Base-by-base conservation (phyloP, 805 yeast species). In the Wickerhamomyces rabaulensis region DNA sequence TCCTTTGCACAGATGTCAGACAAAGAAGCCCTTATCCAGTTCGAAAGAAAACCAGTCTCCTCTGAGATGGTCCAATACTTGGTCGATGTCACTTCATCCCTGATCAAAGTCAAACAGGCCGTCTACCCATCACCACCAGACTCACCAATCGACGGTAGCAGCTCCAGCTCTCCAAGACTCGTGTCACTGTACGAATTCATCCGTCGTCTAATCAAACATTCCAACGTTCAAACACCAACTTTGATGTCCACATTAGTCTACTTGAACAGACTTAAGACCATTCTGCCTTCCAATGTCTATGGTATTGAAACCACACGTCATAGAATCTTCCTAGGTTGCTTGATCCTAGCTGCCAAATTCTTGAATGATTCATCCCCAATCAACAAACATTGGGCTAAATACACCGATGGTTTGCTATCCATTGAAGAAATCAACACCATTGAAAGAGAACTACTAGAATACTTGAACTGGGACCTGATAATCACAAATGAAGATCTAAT, bases 231-330 rank as follows among this genome's bases (percentile, higher is more conserved):
- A 67, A 87, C 96, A 4, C 89, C 97, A 31, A 92, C 98, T 1
- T 74, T 92, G 52, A 92, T 94, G 98, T 83, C 97, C 19, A 78
- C 96, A 6, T 73, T 91, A 45, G 91, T 90, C 15, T 92, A 88
- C 64, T 71, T 92, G 50, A 81, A 84, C 46, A 84, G 89, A 54
- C 73, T 94, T 56, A 79, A 92, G 55, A 76, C 79, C 44, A 74
- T 84, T 8, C 75, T 92, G 44, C 98, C 98, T 3, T 79, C 87
- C 25, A 86, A 87, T 63, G 94, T 96, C 12, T 79, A 84, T 49
- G 98, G 98, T 16, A 89, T 91, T 76, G 89, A 80, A 44, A 86
- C 97, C 44, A 90, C 98, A 9, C 79, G 95, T 61, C 99, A 92
- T 70, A 76, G 98, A 50, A 87, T 92, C 48, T 94, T 92, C 55